phyloP scores from a whole-genome alignment of 192 early-diverging fungal genomes.

The Endogone sp. region DNA sequence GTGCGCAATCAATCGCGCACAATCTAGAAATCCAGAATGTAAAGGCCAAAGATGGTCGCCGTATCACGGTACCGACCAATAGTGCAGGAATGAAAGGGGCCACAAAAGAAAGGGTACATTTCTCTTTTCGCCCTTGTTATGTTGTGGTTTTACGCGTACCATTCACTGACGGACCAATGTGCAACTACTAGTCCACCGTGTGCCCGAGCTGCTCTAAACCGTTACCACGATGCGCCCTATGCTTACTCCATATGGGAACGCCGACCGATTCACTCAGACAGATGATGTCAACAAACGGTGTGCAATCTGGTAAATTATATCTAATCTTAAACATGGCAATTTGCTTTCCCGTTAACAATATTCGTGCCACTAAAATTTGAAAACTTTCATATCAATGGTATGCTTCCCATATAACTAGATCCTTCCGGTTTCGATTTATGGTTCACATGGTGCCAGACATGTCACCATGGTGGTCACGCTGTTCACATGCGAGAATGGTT shows the following conservation, averaged over 20 bases:
- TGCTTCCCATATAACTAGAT: too few relatives aligned
- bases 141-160: too few relatives aligned
- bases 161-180: too few relatives aligned
- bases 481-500: constrained; percentile 93
- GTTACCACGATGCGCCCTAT: constrained; percentile 61
- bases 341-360: too few relatives aligned
- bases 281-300: constrained; percentile 23
- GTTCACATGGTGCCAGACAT: constrained; percentile 99
- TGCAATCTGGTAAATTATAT: constrained; percentile 13
- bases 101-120: too few relatives aligned
- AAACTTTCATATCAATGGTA: too few relatives aligned
- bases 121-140: too few relatives aligned
- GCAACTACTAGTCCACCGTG: constrained; percentile 55
- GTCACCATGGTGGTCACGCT: constrained; percentile 94
- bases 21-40: constrained; percentile 44
- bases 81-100: too few relatives aligned
- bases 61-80: constrained; percentile 36
- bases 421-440: constrained; percentile 74
- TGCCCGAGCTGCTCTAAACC: constrained; percentile 62
- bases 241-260: constrained; percentile 62
- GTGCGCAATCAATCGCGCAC: constrained; percentile 65
- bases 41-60: constrained; percentile 41
- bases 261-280: constrained; percentile 53
- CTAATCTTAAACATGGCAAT: not conserved
- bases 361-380: too few relatives aligned